phyloP scores from a whole-genome alignment of 257 asterid genomes.

The Capsicum baccatum region DNA sequence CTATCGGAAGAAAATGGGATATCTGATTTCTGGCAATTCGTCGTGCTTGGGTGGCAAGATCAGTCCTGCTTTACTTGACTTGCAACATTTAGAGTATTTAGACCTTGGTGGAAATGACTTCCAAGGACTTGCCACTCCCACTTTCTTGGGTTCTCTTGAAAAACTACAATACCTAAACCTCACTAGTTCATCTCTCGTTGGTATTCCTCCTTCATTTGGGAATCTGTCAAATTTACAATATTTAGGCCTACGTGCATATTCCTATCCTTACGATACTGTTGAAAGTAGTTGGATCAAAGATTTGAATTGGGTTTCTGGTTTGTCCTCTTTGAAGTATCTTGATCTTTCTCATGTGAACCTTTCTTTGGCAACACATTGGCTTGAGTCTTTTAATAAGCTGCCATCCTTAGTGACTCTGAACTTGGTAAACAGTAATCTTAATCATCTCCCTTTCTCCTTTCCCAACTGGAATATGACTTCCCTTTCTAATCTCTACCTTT shows the following conservation, averaged over 20 bases:
- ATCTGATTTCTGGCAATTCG: not conserved
- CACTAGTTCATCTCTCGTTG: constrained; percentile 24
- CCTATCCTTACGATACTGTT: not conserved
- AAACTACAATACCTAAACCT: constrained; percentile 39
- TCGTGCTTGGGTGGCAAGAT: constrained; percentile 34
- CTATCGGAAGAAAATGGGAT: constrained; percentile 1
- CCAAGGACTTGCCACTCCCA: constrained; percentile 29
- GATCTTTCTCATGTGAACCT: constrained; percentile 31
- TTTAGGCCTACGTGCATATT: constrained; percentile 27
- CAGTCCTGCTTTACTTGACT: constrained; percentile 33
- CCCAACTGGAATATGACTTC: constrained; percentile 26
- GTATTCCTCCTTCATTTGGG: constrained; percentile 39
- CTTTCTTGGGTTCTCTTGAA: constrained; percentile 35
- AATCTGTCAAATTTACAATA: constrained; percentile 35
- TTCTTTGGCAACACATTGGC: constrained; percentile 27
- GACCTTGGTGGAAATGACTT: constrained; percentile 43
- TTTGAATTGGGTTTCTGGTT: constrained; percentile 26
- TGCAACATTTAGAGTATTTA: constrained; percentile 32
- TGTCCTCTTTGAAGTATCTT: constrained; percentile 33
- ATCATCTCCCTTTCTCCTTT: not conserved
- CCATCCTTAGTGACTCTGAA: constrained; percentile 26
- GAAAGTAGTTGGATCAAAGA: not conserved
- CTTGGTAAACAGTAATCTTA: constrained; percentile 29
- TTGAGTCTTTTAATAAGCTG: constrained; percentile 17
- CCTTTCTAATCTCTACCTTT: constrained; percentile 31